A percentile compares a stretch with the other conserved stretches of the same genome.
Conservation (phyloP, 768 basidiomycete genomes). For the Hemileccinum impolitum region DNA sequence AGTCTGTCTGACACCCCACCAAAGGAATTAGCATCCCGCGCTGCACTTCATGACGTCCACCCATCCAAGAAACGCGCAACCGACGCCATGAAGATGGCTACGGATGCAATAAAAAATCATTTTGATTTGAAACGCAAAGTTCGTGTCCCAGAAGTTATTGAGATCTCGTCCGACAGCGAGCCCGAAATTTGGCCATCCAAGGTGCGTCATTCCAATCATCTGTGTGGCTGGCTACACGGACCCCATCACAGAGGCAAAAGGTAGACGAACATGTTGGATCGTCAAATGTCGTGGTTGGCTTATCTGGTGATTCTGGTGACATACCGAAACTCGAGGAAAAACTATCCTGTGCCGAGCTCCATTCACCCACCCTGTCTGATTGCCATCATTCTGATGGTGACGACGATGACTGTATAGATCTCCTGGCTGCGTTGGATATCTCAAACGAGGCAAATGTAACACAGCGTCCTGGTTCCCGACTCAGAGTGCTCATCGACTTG, state of each 20-base stretch:
- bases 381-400: conserved; percentile 1
- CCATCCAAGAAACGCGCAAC: conserved; percentile 22
- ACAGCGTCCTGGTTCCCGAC: neutral
- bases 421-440: conserved; percentile 28
- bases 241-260: conserved; percentile 20
- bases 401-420: conserved; percentile 23
- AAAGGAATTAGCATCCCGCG: conserved; percentile 25
- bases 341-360: neutral
- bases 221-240: neutral
- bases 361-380: conserved; percentile 2
- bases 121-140: conserved; percentile 24
- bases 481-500: conserved; percentile 1
- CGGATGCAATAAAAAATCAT: conserved; percentile 6
- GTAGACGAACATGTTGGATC: neutral
- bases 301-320: neutral
- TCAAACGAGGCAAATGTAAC: conserved; percentile 30
- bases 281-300: neutral
- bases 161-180: conserved; percentile 31
- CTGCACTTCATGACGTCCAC: conserved; percentile 5
- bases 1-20: conserved; percentile 14
- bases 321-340: conserved; percentile 6
- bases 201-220: conserved; percentile 9
- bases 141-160: conserved; percentile 15
- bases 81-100: conserved; percentile 16
- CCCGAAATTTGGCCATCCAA: conserved; percentile 18